Conservation (phyloP, 2,329 filamentous ascomycete genomes). For the Neopestalotiopsis rosae region DNA sequence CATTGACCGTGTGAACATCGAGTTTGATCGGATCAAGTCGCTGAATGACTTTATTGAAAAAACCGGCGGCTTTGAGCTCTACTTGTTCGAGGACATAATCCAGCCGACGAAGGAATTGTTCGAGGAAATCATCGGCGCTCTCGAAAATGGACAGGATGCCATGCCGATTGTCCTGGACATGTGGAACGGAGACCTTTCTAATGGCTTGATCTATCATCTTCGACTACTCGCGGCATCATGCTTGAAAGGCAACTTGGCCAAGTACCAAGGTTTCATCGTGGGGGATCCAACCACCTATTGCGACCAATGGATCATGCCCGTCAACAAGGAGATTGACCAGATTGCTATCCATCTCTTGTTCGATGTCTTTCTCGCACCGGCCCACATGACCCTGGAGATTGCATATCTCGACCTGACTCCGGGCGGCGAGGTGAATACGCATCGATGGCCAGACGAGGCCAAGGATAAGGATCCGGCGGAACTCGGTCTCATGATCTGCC, state of each 20-base stretch:
- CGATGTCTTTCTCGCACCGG: slow-evolving; percentile 79
- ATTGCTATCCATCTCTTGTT: slow-evolving; percentile 80
- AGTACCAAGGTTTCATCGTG: slow-evolving; percentile 75
- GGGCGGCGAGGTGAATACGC: slow-evolving; percentile 76
- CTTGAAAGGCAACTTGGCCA: slow-evolving; percentile 74
- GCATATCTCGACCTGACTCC: slow-evolving; percentile 88
- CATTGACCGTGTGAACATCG: slow-evolving; percentile 67
- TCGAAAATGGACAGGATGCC: slow-evolving; percentile 64
- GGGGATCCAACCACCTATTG: slow-evolving; percentile 75
- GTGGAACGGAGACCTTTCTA: slow-evolving; percentile 77
- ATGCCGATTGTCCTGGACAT: slow-evolving; percentile 59
- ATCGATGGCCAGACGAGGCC: slow-evolving; percentile 65
- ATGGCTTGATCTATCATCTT: slow-evolving; percentile 83
- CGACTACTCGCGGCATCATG: slow-evolving; percentile 83
- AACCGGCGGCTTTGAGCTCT: slow-evolving; percentile 72
- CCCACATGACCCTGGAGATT: slow-evolving; percentile 82
- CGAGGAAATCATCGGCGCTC: slow-evolving; percentile 62
- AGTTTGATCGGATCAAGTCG: slow-evolving; percentile 73
- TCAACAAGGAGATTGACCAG: slow-evolving; percentile 86
- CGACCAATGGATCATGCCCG: slow-evolving; percentile 71
- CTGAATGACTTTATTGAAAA: slow-evolving; percentile 74
- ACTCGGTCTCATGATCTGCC: slow-evolving; percentile 59
- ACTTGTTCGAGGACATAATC: slow-evolving; percentile 82
- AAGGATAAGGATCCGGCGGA: slow-evolving; percentile 48
- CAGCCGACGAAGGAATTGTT: slow-evolving; percentile 76